These are phyloP conservation scores for Rutstroemia sp. DNA, from an alignment of 2,329 filamentous ascomycete genomes.

Conservation along the genomic window DNA sequence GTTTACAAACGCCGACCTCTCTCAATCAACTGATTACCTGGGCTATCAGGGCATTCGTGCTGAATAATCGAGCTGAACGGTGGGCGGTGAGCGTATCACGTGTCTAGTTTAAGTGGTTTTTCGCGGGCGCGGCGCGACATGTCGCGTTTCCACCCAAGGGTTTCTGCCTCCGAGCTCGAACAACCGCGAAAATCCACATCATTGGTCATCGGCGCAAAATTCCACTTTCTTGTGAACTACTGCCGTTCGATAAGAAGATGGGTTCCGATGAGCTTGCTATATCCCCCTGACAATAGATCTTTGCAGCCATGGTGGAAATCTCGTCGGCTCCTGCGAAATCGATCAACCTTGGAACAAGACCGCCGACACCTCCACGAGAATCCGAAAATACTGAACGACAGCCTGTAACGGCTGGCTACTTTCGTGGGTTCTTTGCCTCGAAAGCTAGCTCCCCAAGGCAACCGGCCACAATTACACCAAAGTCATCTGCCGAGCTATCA, in stretches of 20 bases:
- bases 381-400: slow-evolving; percentile 30
- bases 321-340: slow-evolving; percentile 29
- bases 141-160: slow-evolving; percentile 2
- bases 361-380: slow-evolving; percentile 57
- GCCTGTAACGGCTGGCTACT: slow-evolving; percentile 18
- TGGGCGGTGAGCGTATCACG: slow-evolving; percentile 2
- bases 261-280: slow-evolving; percentile 1
- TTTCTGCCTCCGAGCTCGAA: background rate
- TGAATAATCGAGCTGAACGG: background rate
- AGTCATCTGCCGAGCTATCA: slow-evolving; percentile 31
- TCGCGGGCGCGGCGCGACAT: background rate
- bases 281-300: slow-evolving; percentile 6
- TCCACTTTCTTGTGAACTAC: background rate
- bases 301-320: slow-evolving; percentile 28
- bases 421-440: slow-evolving; percentile 17
- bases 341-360: slow-evolving; percentile 48
- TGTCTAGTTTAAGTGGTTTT: slow-evolving; percentile 5
- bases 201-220: background rate
- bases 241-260: background rate
- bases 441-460: slow-evolving; percentile 11
- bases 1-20: background rate
- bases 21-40: background rate
- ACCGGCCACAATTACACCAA: slow-evolving; percentile 16
- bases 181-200: slow-evolving; percentile 1
- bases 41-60: background rate